These are phyloP conservation scores for Sporothrix euskadiensis DNA, from an alignment of 2,329 filamentous ascomycete species.

Conservation along the genomic window DNA sequence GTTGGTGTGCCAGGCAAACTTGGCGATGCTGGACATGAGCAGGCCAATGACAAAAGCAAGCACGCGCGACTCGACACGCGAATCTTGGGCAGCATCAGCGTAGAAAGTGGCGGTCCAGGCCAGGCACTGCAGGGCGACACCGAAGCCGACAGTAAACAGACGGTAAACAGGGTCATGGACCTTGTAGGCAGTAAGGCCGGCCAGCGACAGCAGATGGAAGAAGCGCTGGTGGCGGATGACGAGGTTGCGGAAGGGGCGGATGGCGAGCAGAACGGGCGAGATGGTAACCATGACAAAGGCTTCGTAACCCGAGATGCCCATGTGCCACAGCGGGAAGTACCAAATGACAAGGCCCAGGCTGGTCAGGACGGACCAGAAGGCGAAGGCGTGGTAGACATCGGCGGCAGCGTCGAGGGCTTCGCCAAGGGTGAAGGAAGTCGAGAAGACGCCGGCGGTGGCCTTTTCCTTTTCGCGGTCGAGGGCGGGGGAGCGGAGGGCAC, in stretches of 20 bases:
- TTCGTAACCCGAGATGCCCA: slow-evolving; percentile 98
- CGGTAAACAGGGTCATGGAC: slow-evolving; percentile 71
- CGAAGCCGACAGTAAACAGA: slow-evolving; percentile 78
- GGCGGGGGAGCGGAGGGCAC: slow-evolving; percentile 52
- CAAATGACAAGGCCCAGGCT: slow-evolving; percentile 86
- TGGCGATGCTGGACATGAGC: slow-evolving; percentile 80
- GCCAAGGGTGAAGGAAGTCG: slow-evolving; percentile 70
- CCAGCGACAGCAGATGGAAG: slow-evolving; percentile 71
- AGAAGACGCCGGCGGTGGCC: slow-evolving; percentile 64
- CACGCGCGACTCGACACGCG: slow-evolving; percentile 77
- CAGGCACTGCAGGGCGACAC: slow-evolving; percentile 75
- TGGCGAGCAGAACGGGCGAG: slow-evolving; percentile 75
- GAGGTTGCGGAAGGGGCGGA: slow-evolving; percentile 66
- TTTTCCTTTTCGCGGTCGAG: slow-evolving; percentile 73
- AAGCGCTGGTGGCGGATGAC: slow-evolving; percentile 68
- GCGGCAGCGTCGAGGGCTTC: slow-evolving; percentile 78
- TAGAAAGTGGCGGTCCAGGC: slow-evolving; percentile 82
- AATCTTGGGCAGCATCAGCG: slow-evolving; percentile 71
- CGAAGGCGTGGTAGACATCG: slow-evolving; percentile 90
- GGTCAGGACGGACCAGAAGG: slow-evolving; percentile 94
- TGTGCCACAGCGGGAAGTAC: slow-evolving; percentile 99
- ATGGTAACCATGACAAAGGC: slow-evolving; percentile 81
- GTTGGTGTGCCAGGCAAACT: slow-evolving; percentile 91
- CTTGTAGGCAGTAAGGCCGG: slow-evolving; percentile 77
- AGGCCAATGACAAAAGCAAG: slow-evolving; percentile 80